Percentiles rank a stretch among this genome's conserved stretches.
phyloP scores from a whole-genome alignment of 1,284 basidiomycete species.

The Mycosarcoma maydis region DNA sequence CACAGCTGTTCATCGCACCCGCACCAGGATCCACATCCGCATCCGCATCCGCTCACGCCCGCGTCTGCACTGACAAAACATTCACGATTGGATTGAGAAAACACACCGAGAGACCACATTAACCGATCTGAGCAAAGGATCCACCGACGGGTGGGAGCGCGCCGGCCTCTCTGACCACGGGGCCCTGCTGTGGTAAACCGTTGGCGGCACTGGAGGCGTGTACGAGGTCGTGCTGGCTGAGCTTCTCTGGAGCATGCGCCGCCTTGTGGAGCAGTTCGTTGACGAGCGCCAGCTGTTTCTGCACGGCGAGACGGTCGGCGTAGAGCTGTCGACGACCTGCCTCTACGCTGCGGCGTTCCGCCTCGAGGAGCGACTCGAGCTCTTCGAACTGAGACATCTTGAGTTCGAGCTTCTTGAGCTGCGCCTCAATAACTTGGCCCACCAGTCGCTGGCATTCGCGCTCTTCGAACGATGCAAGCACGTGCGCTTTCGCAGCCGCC shows the following conservation, averaged over 20 bases:
- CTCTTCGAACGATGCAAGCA: constrained; percentile 87
- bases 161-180: constrained; percentile 52
- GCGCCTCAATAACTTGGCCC: constrained; percentile 86
- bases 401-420: constrained; percentile 85
- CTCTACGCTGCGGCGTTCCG: constrained; percentile 59
- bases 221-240: constrained; percentile 48
- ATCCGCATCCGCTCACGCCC: too few relatives aligned
- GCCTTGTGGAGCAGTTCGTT: constrained; percentile 62
- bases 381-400: constrained; percentile 66
- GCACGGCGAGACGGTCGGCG: constrained; percentile 61
- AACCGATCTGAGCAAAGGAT: constrained; percentile 44
- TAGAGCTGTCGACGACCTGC: constrained; percentile 61
- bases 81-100: background rate
- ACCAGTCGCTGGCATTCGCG: constrained; percentile 82
- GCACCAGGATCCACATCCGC: too few relatives aligned
- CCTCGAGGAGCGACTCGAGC: constrained; percentile 62
- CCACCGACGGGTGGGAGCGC: constrained; percentile 19
- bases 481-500: constrained; percentile 84
- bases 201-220: constrained; percentile 47
- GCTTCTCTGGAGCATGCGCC: constrained; percentile 44
- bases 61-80: too few relatives aligned
- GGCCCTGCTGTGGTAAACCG: constrained; percentile 61
- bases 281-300: constrained; percentile 60
- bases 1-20: too few relatives aligned
- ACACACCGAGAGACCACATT: background rate